Evolutionary conservation across 2,329 filamentous ascomycete species (phyloP).

Genomic region (Chalaropsis ovoidea): DNA sequence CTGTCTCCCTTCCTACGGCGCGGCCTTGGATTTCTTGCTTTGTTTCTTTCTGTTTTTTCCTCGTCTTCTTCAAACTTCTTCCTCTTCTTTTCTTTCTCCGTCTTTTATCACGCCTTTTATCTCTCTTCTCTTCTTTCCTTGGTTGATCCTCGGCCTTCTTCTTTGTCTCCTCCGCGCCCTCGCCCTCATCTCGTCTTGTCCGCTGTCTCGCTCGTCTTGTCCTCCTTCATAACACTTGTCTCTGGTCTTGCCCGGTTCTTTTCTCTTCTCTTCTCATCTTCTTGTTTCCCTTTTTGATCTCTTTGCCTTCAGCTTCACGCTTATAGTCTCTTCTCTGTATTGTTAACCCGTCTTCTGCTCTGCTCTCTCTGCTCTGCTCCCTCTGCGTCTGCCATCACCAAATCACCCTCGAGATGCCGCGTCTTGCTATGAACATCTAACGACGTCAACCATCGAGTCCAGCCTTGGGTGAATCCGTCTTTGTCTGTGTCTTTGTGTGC

Average conservation of each 20-base stretch:
- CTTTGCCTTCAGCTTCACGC: not conserved
- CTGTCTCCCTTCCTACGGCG: not conserved
- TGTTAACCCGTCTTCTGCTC: no score
- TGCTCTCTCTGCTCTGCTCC: constrained; percentile 14
- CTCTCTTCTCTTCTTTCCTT: constrained; percentile 15
- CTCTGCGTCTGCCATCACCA: constrained; percentile 12
- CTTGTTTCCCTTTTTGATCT: not conserved
- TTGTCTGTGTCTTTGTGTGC: not conserved
- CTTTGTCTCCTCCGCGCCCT: not conserved
- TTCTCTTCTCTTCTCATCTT: not conserved
- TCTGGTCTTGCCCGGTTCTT: not conserved
- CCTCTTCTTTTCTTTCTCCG: not conserved
- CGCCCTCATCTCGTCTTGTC: not conserved
- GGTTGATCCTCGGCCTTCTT: constrained; percentile 16
- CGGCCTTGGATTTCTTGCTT: not conserved
- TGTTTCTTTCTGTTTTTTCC: not conserved
- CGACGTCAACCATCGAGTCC: not conserved
- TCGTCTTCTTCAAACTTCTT: not conserved
- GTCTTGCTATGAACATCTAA: constrained; percentile 1
- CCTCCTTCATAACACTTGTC: not conserved
- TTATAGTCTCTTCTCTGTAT: not conserved
- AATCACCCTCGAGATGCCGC: constrained; percentile 1
- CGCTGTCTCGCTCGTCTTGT: not conserved
- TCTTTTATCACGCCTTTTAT: not conserved
- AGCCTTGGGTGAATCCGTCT: not conserved